Percentiles rank a stretch among this genome's conserved stretches.
Evolutionary conservation across 2,329 filamentous ascomycete species (phyloP).

Genomic region (Hortaea sp.): DNA sequence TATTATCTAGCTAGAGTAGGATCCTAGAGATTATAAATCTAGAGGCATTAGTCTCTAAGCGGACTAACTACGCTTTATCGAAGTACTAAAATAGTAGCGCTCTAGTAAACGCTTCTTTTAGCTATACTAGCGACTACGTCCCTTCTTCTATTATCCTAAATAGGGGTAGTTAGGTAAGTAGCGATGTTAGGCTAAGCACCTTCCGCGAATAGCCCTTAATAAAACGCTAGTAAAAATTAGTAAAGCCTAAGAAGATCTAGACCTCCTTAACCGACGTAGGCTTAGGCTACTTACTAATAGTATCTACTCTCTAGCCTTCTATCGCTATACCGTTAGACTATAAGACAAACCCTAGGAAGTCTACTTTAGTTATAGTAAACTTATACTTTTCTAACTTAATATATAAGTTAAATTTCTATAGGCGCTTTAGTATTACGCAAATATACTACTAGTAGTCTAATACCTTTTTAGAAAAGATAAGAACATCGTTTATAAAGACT

Average conservation of each 20-base stretch:
- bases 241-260: conserved; percentile 11
- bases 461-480: conserved; percentile 17
- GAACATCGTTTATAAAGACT: conserved; percentile 18
- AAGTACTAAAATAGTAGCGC: conserved; percentile 4
- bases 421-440: conserved; percentile 13
- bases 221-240: conserved; percentile 8
- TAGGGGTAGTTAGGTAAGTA: conserved; percentile 2
- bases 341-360: conserved; percentile 25
- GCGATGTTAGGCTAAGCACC: conserved; percentile 1
- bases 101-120: conserved; percentile 3
- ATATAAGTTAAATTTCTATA: conserved; percentile 10
- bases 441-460: conserved; percentile 18
- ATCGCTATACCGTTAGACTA: conserved; percentile 17
- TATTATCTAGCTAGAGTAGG: neutral
- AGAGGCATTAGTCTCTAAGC: conserved; percentile 2
- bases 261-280: neutral
- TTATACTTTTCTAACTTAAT: conserved; percentile 17
- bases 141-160: conserved; percentile 3
- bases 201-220: conserved; percentile 7
- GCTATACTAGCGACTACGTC: neutral
- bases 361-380: conserved; percentile 18
- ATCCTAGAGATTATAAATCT: neutral
- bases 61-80: neutral
- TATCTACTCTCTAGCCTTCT: conserved; percentile 16
- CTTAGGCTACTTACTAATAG: conserved; percentile 12